Evolutionary conservation across 129 eudicot genomes (phyloP).

Genomic region (Lactuca sativa): DNA sequence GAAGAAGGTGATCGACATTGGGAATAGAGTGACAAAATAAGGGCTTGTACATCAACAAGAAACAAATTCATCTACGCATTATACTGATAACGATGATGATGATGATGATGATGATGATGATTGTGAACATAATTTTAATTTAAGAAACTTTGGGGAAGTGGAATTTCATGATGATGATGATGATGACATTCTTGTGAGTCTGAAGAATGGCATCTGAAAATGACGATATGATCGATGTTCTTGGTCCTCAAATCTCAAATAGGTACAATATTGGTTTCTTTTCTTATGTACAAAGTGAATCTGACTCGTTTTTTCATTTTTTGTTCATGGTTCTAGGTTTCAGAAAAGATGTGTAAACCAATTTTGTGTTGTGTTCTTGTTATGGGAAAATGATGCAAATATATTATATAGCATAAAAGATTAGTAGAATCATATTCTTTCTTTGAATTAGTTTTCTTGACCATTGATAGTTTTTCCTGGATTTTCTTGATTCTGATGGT

Average conservation of each 20-base stretch:
- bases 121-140: too few relatives aligned
- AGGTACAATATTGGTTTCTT: constrained; percentile 13
- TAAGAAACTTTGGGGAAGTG: too few relatives aligned
- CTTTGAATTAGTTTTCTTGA: neutral
- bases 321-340: constrained; percentile 10
- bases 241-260: neutral
- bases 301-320: neutral
- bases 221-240: neutral
- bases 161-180: constrained; percentile 21
- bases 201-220: constrained; percentile 30
- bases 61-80: too few relatives aligned
- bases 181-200: constrained; percentile 45
- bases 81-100: too few relatives aligned
- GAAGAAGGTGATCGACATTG: too few relatives aligned
- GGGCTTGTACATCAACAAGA: too few relatives aligned
- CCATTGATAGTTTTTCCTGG: neutral
- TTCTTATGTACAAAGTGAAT: constrained; percentile 12
- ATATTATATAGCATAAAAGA: neutral
- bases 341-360: neutral
- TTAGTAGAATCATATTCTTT: neutral
- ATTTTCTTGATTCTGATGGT: neutral
- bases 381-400: constrained; percentile 6
- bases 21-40: too few relatives aligned
- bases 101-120: too few relatives aligned
- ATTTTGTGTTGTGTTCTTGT: neutral